Evolutionary conservation across 164 flowering plant genomes (phyloP).

Genomic region (Aristolochia fimbriata): DNA sequence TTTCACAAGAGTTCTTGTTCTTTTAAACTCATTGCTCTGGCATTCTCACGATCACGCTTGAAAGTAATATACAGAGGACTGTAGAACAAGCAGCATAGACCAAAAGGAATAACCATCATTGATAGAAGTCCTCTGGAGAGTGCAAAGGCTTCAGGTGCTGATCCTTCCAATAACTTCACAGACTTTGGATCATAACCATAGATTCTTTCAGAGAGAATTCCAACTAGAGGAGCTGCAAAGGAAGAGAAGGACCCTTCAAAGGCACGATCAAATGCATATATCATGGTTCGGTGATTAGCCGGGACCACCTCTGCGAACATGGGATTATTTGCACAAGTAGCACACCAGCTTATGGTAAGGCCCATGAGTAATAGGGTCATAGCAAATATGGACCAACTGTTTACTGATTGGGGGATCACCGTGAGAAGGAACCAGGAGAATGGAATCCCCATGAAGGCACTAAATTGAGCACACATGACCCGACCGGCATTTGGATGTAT

Average conservation of each 20-base stretch:
- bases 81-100: constrained; percentile 72
- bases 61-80: constrained; percentile 62
- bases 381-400: constrained; percentile 47
- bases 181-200: constrained; percentile 77
- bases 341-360: constrained; percentile 86
- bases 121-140: constrained; percentile 78
- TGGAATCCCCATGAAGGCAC: constrained; percentile 94
- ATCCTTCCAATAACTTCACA: constrained; percentile 46
- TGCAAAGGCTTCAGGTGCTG: constrained; percentile 63
- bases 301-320: constrained; percentile 98
- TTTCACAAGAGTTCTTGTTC: constrained; percentile 36
- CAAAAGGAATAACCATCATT: constrained; percentile 87
- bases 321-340: constrained; percentile 73
- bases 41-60: constrained; percentile 63
- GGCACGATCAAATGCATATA: constrained; percentile 95
- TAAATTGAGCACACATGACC: constrained; percentile 94
- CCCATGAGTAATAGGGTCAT: constrained; percentile 79
- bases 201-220: constrained; percentile 76
- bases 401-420: constrained; percentile 58
- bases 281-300: constrained; percentile 80
- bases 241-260: constrained; percentile 90
- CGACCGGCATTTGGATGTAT: constrained; percentile 72
- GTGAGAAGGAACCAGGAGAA: constrained; percentile 71
- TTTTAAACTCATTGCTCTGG: constrained; percentile 34
- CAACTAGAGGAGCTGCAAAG: constrained; percentile 93